Evolutionary conservation across 2,329 filamentous ascomycete species (phyloP).

Genomic region (Leptodontidium sp.): DNA sequence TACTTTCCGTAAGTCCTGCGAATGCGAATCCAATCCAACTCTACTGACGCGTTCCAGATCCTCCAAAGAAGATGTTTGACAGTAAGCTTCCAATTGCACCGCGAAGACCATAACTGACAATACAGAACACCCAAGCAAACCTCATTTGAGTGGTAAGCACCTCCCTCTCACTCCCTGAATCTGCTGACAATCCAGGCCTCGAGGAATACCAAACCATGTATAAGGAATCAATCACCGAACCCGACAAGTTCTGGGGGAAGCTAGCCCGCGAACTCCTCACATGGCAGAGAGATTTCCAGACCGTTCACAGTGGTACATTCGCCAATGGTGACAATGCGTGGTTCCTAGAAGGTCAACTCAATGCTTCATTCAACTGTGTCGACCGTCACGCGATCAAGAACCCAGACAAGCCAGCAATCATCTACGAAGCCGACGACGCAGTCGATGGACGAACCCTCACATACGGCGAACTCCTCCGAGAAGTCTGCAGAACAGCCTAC

Average conservation of each 20-base stretch:
- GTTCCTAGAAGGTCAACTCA: constrained; percentile 93
- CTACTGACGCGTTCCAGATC: constrained; percentile 55
- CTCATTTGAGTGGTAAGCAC: constrained; percentile 69
- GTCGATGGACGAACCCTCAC: constrained; percentile 87
- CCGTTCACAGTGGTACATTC: constrained; percentile 81
- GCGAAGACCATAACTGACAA: constrained; percentile 40
- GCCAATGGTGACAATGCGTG: constrained; percentile 85
- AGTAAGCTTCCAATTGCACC: constrained; percentile 57
- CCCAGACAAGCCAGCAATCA: constrained; percentile 92
- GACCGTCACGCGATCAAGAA: constrained; percentile 96
- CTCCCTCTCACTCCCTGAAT: neutral
- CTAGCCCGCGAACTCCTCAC: constrained; percentile 87
- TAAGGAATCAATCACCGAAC: constrained; percentile 88
- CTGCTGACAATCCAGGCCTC: constrained; percentile 54
- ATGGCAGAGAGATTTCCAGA: constrained; percentile 93
- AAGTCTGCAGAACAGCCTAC: constrained; percentile 89
- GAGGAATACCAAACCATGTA: constrained; percentile 74
- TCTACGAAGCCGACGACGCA: constrained; percentile 97
- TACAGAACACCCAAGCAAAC: constrained; percentile 73
- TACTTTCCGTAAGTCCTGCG: constrained; percentile 67
- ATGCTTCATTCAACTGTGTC: constrained; percentile 97
- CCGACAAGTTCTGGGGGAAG: constrained; percentile 88
- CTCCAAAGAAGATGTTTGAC: constrained; percentile 71
- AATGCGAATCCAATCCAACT: constrained; percentile 13
- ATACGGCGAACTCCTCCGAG: constrained; percentile 89